phyloP scores from a whole-genome alignment of 208 protist species.

The Leishmania lainsoni region DNA sequence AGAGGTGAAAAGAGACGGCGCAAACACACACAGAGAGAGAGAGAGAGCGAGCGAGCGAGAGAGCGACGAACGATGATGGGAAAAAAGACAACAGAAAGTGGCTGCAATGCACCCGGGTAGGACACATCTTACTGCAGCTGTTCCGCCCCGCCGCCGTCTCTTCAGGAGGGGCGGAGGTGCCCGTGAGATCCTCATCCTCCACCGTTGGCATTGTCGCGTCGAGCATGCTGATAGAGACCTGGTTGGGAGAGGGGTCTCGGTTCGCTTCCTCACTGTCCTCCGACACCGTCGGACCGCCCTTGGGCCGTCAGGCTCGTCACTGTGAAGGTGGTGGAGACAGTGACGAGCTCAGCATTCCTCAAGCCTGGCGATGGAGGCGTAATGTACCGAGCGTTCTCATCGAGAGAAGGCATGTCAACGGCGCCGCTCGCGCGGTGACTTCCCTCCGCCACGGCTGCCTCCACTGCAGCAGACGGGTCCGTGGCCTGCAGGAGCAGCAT shows the following conservation, averaged over 20 bases:
- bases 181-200: slow-evolving; percentile 14
- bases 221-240: slow-evolving; percentile 16
- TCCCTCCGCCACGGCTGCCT: neutral
- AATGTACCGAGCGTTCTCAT: neutral
- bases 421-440: neutral
- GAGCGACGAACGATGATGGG: neutral
- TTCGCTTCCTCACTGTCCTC: neutral
- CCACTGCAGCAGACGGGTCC: neutral
- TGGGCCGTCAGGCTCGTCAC: slow-evolving; percentile 9
- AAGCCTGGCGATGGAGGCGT: neutral
- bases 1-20: neutral
- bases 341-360: neutral
- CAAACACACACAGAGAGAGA: neutral
- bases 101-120: neutral
- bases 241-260: neutral
- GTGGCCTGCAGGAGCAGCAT: neutral
- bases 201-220: slow-evolving; percentile 18
- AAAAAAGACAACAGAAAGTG: neutral
- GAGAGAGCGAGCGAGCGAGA: neutral
- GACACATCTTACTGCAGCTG: neutral
- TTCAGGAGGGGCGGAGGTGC: neutral
- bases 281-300: neutral
- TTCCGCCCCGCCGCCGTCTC: neutral
- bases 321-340: slow-evolving; percentile 5
- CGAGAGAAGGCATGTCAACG: neutral